phyloP scores from a whole-genome alignment of 495 filamentous ascomycete genomes.

The Tuber indicum region DNA sequence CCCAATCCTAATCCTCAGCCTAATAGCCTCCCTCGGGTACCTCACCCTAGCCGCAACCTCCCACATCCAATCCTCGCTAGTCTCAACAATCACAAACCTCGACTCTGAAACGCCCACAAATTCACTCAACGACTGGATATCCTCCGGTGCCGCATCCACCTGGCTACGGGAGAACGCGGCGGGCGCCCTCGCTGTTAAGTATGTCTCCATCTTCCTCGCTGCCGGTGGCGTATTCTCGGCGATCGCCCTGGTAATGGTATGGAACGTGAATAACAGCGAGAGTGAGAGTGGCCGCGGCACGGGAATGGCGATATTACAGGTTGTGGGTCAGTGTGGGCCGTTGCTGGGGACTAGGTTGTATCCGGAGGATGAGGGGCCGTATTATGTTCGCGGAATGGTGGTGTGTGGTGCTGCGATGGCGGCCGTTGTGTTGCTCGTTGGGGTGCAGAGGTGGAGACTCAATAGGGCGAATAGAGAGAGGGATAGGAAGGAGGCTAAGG shows the following conservation, averaged over 20 bases:
- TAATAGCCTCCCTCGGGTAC: slow-evolving; percentile 65
- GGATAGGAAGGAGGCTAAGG: slow-evolving; percentile 49
- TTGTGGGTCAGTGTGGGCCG: slow-evolving; percentile 66
- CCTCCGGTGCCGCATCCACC: slow-evolving; percentile 9
- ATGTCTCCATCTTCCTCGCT: slow-evolving; percentile 63
- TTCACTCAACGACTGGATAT: neutral
- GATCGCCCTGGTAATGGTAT: slow-evolving; percentile 66
- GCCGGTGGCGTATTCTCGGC: slow-evolving; percentile 62
- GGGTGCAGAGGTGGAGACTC: slow-evolving; percentile 53
- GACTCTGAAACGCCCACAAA: slow-evolving; percentile 13
- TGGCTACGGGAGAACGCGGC: slow-evolving; percentile 27
- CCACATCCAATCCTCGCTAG: slow-evolving; percentile 33
- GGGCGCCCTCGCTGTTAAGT: slow-evolving; percentile 52
- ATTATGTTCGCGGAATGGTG: slow-evolving; percentile 60
- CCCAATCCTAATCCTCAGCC: slow-evolving; percentile 57
- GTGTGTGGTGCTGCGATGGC: slow-evolving; percentile 68
- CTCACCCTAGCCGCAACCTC: slow-evolving; percentile 58
- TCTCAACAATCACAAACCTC: slow-evolving; percentile 22
- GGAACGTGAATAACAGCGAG: slow-evolving; percentile 71
- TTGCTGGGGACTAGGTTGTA: slow-evolving; percentile 67
- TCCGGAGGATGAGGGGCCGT: slow-evolving; percentile 54
- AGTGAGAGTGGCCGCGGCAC: slow-evolving; percentile 63
- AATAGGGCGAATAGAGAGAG: slow-evolving; percentile 57
- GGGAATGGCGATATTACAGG: slow-evolving; percentile 64
- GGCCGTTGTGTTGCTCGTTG: slow-evolving; percentile 56